Evolutionary conservation across 2,329 filamentous ascomycete genomes (phyloP).

Genomic region (Stemphylium vesicarium): DNA sequence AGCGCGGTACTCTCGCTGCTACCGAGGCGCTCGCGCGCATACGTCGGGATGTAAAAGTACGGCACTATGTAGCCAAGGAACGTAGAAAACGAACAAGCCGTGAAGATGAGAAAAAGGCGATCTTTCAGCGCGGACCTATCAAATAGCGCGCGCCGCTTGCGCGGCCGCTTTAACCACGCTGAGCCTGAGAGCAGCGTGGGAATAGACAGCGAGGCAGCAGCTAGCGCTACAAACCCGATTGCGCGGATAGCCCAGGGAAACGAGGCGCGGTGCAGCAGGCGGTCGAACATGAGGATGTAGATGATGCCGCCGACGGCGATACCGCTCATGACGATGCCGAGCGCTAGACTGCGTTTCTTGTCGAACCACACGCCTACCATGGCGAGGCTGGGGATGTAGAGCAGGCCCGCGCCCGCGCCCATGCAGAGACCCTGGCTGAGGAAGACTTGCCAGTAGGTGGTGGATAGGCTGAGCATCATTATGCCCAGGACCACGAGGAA

Average conservation of each 20-base stretch:
- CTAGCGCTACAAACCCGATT: slow-evolving; percentile 45
- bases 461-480: slow-evolving; percentile 67
- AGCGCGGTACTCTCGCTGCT: slow-evolving; percentile 37
- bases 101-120: slow-evolving; percentile 45
- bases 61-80: slow-evolving; percentile 49
- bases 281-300: slow-evolving; percentile 48
- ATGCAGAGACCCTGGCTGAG: slow-evolving; percentile 62
- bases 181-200: slow-evolving; percentile 45
- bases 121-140: slow-evolving; percentile 44
- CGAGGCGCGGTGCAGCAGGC: slow-evolving; percentile 30
- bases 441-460: slow-evolving; percentile 61
- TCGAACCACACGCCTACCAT: slow-evolving; percentile 47
- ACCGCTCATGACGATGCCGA: slow-evolving; percentile 48
- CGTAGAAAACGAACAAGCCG: slow-evolving; percentile 40
- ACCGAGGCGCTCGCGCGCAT: slow-evolving; percentile 39
- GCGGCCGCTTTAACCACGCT: slow-evolving; percentile 30
- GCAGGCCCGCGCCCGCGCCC: slow-evolving; percentile 44
- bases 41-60: slow-evolving; percentile 49
- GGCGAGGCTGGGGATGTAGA: slow-evolving; percentile 48
- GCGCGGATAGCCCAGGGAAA: slow-evolving; percentile 48
- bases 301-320: slow-evolving; percentile 49
- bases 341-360: slow-evolving; percentile 40
- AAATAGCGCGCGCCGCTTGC: slow-evolving; percentile 42
- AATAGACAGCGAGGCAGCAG: slow-evolving; percentile 39
- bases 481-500: slow-evolving; percentile 64